Evolutionary conservation across 192 early-diverging fungal species (phyloP).

Genomic region (Backusella sp.): DNA sequence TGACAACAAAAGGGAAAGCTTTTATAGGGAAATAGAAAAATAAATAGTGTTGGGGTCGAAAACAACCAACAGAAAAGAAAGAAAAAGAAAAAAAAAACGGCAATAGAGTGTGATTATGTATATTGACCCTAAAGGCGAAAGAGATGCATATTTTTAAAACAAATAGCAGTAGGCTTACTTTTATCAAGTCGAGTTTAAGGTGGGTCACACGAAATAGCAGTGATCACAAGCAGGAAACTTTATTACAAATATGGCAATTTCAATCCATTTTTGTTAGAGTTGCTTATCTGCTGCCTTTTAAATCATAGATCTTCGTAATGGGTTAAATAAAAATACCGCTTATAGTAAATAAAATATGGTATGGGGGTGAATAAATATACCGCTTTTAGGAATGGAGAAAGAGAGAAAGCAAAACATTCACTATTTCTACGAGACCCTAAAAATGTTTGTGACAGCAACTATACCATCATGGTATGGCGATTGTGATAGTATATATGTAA

Average conservation of each 20-base stretch:
- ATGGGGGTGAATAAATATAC: background rate
- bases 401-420: background rate
- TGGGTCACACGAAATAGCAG: background rate
- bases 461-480: background rate
- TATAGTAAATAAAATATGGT: background rate
- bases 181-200: background rate
- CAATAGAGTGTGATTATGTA: background rate
- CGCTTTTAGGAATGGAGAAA: background rate
- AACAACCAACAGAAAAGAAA: background rate
- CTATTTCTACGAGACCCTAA: background rate
- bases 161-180: background rate
- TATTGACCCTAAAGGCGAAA: background rate
- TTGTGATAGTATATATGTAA: background rate
- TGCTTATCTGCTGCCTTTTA: background rate
- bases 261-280: background rate
- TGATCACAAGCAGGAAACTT: conserved; percentile 1
- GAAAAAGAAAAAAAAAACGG: background rate
- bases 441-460: background rate
- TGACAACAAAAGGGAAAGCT: conserved; percentile 4
- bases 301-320: background rate
- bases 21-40: background rate
- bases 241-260: conserved; percentile 4
- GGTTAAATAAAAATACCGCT: conserved; percentile 3
- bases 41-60: background rate
- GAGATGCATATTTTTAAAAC: background rate